Percentiles rank a stretch among this genome's conserved stretches.
These are phyloP conservation scores for Coniochaeta sp. DNA, from an alignment of 2,329 filamentous ascomycete genomes.

Conservation along the genomic window DNA sequence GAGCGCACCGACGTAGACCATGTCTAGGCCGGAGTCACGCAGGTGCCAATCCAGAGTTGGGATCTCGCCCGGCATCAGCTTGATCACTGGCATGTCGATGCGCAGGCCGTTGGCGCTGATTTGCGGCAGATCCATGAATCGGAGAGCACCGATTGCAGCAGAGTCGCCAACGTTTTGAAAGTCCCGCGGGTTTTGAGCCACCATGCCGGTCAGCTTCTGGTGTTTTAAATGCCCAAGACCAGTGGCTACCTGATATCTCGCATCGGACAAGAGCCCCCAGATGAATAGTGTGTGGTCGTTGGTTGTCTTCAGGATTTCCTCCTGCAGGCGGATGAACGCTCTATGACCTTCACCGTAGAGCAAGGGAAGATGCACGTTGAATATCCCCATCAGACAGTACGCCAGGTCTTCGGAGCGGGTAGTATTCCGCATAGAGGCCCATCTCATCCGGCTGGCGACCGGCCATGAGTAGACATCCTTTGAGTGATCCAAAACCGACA, in stretches of 20 bases:
- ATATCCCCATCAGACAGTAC: constrained; percentile 17
- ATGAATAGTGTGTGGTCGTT: background rate
- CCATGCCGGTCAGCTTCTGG: background rate
- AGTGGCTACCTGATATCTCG: background rate
- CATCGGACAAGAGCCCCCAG: background rate
- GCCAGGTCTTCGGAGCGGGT: constrained; percentile 14
- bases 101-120: background rate
- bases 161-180: background rate
- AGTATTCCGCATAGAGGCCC: constrained; percentile 13
- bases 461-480: background rate
- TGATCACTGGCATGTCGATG: background rate
- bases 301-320: constrained; percentile 12
- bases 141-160: background rate
- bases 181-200: background rate
- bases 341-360: constrained; percentile 16
- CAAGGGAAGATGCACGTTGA: constrained; percentile 17
- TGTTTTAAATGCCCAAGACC: background rate
- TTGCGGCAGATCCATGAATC: background rate
- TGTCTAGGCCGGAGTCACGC: background rate
- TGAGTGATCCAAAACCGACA: background rate
- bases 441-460: constrained; percentile 16
- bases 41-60: background rate
- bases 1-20: background rate
- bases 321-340: constrained; percentile 14
- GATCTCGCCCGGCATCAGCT: background rate